Evolutionary conservation across 2,329 filamentous ascomycete species (phyloP), one percentile per base, ranked within the genome.

Genomic region (Metarhizium rileyi): DNA sequence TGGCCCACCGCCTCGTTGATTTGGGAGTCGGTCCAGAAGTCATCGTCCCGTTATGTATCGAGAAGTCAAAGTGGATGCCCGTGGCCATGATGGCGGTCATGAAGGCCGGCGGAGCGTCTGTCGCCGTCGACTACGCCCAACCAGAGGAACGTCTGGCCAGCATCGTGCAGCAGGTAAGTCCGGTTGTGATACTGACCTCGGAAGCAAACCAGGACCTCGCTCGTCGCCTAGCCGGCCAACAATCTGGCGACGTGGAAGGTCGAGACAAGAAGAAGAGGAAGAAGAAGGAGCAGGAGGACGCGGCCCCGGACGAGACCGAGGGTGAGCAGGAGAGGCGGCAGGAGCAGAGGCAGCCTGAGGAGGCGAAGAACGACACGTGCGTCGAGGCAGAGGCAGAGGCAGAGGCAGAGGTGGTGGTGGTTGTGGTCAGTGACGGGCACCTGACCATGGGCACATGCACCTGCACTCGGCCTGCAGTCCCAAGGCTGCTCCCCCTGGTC

Each of bases 401-500:
- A n/a, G n/a, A n/a, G n/a, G n/a, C n/a, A n/a, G n/a, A n/a, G n/a
- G n/a, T n/a, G n/a, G n/a, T n/a, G n/a, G n/a, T 48, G 2, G 47
- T 48, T 26, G 40, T 49, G 22, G 56, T 51, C 6, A 26, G 47
- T 22, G 49, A 52, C 12, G 50, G 50, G 20, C 59, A 56, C 8
- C 18, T 46, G 25, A 54, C 54, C 8, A 25, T n/a, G 47, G 10
- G 10, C 27, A 43, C 27, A 23, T 16, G n/a, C 25, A 33, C 26
- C 26, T 41, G 9, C 20, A 46, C 4, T 35, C 48, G 16, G 28
- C 44, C 14, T 10, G 51, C 23, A 26, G 52, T 7, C 40, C 22
- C 3, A 51, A 52, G 14, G 14, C 12, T 74, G 72, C 56, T 72
- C 77, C n/a, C 73, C 74, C 22, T 18, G 8, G 44, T 49, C n/a